phyloP scores from a whole-genome alignment of 2,329 filamentous ascomycete genomes.

The Paecilomyces formosus region DNA sequence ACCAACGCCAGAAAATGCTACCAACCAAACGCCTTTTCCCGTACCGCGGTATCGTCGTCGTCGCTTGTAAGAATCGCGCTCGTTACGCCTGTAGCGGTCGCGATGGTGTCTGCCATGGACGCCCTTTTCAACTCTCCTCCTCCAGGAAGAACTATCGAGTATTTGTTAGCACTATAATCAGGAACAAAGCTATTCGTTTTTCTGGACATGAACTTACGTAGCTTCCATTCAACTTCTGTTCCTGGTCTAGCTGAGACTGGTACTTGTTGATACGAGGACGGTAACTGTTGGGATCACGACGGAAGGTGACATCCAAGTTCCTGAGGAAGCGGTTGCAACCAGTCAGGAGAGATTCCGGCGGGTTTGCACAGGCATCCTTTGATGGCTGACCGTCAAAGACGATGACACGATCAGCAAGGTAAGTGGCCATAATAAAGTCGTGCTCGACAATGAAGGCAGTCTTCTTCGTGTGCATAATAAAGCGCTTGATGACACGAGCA shows the following conservation, averaged over 20 bases:
- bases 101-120: constrained; percentile 36
- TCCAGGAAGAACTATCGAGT: constrained; percentile 80
- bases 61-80: constrained; percentile 28
- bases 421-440: constrained; percentile 96
- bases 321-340: constrained; percentile 96
- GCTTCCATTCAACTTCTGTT: constrained; percentile 90
- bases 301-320: constrained; percentile 97
- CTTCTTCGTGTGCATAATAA: constrained; percentile 99
- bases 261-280: constrained; percentile 98
- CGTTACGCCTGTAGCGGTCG: constrained; percentile 28
- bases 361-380: constrained; percentile 78
- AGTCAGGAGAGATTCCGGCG: constrained; percentile 83
- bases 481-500: constrained; percentile 95
- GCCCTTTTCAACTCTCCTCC: constrained; percentile 67
- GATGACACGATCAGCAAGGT: constrained; percentile 86
- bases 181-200: background rate
- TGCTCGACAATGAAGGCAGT: constrained; percentile 99
- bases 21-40: constrained; percentile 25
- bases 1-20: constrained; percentile 37
- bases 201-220: constrained; percentile 55
- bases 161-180: constrained; percentile 5
- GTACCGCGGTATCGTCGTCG: constrained; percentile 22
- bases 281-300: constrained; percentile 92
- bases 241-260: constrained; percentile 91
- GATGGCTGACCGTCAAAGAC: constrained; percentile 95